phyloP scores from a whole-genome alignment of 805 yeast species.

The Candida chilensis region DNA sequence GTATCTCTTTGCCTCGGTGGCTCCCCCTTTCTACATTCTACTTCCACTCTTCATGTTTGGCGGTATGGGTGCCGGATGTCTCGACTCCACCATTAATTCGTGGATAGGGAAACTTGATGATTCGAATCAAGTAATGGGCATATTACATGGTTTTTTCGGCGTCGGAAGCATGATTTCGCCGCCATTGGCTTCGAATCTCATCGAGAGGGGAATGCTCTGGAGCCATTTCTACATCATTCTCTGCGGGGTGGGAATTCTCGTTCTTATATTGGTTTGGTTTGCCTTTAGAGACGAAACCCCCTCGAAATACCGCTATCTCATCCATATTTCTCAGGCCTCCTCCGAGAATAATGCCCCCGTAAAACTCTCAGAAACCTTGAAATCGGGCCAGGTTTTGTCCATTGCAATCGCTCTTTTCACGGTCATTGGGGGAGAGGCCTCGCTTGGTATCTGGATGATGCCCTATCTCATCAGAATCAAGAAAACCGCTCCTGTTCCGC shows the following conservation, averaged over 20 bases:
- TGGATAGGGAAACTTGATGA: conserved; percentile 29
- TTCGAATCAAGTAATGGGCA: conserved; percentile 28
- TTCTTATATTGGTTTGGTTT: conserved; percentile 8
- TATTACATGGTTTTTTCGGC: conserved; percentile 32
- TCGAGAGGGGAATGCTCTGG: conserved; percentile 20
- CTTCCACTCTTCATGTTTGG: conserved; percentile 14
- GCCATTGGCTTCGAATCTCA: conserved; percentile 21
- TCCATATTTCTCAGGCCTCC: conserved; percentile 2
- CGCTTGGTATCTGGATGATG: conserved; percentile 32
- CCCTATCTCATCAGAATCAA: conserved; percentile 23
- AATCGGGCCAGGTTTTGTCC: conserved; percentile 19
- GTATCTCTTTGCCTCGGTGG: conserved; percentile 13
- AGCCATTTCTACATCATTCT: conserved; percentile 23
- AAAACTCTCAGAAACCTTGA: conserved; percentile 5
- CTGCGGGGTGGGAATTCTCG: conserved; percentile 10
- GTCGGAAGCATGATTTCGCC: conserved; percentile 35
- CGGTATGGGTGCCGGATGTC: conserved; percentile 27
- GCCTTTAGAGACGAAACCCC: conserved; percentile 25
- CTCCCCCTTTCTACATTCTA: conserved; percentile 23
- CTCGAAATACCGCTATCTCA: conserved; percentile 17
- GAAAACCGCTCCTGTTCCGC: conserved; percentile 12
- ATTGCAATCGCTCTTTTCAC: conserved; percentile 22
- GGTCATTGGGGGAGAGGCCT: conserved; percentile 30
- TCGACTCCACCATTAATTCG: conserved; percentile 28
- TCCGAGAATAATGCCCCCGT: conserved; percentile 1